A percentile compares a stretch with the other conserved stretches of the same genome.
These are phyloP conservation scores for Acacia confusa DNA, from an alignment of 306 rosid genomes.

Conservation along the genomic window DNA sequence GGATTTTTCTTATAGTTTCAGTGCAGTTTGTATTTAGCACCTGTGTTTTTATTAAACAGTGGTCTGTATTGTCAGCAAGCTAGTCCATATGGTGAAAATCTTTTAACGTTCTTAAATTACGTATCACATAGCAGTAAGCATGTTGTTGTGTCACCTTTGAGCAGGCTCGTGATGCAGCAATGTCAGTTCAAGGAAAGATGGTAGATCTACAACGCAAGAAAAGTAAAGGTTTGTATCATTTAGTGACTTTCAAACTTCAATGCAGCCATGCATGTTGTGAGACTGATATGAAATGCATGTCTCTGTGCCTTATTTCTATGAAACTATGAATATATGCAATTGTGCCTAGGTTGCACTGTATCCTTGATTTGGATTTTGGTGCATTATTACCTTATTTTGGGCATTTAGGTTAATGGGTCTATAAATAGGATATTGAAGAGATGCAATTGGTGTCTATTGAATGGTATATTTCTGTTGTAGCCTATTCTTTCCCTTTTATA, in stretches of 20 bases:
- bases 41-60: background rate
- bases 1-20: background rate
- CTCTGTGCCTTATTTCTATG: background rate
- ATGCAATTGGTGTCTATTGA: background rate
- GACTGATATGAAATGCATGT: slow-evolving; percentile 17
- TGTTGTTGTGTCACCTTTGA: slow-evolving; percentile 31
- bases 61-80: background rate
- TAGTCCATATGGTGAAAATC: background rate
- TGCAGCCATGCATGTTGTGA: background rate
- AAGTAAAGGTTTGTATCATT: slow-evolving; percentile 75
- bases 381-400: background rate
- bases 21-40: background rate
- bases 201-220: slow-evolving; percentile 96
- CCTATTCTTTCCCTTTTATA: background rate
- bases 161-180: slow-evolving; percentile 95
- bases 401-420: background rate
- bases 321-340: background rate
- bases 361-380: slow-evolving; percentile 22
- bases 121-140: background rate
- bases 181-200: slow-evolving; percentile 81
- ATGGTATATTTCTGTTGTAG: background rate
- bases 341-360: background rate
- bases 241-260: background rate
- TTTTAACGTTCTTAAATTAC: background rate
- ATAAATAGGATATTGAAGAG: background rate